phyloP scores from a whole-genome alignment of 1,284 basidiomycete genomes.

The Puccinia hordei region DNA sequence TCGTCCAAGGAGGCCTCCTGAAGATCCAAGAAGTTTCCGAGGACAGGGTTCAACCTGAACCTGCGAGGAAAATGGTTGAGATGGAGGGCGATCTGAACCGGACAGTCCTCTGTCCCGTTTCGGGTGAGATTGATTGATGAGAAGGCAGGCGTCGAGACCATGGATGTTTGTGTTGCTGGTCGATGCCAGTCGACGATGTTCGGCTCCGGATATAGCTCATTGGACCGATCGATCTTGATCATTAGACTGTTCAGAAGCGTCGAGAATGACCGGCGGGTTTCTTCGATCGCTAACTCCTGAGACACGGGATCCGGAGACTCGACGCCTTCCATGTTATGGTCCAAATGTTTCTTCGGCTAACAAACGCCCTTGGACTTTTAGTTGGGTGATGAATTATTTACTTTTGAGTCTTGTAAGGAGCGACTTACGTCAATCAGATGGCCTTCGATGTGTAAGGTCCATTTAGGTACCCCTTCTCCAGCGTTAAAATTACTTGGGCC shows the following conservation, averaged over 20 bases:
- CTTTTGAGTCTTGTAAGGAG: background rate
- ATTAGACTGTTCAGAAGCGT: conserved; percentile 9
- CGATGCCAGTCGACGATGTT: conserved; percentile 48
- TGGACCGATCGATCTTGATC: conserved; percentile 31
- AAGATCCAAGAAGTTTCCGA: conserved; percentile 38
- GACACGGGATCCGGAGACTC: background rate
- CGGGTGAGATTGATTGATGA: conserved; percentile 38
- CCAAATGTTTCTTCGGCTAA: background rate
- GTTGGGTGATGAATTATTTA: background rate
- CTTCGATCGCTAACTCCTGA: conserved; percentile 15
- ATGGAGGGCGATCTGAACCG: conserved; percentile 40
- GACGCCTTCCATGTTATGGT: background rate
- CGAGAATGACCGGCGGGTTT: conserved; percentile 29
- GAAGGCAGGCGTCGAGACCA: background rate
- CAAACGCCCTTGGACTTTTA: background rate
- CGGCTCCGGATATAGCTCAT: conserved; percentile 45
- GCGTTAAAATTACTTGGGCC: conserved; percentile 6
- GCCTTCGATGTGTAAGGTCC: conserved; percentile 47
- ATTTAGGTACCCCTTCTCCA: conserved; percentile 40
- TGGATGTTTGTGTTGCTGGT: background rate
- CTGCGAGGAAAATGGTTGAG: conserved; percentile 41
- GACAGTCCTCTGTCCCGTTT: conserved; percentile 39
- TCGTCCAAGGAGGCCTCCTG: conserved; percentile 27
- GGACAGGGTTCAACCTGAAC: conserved; percentile 27
- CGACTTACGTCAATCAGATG: conserved; percentile 18